Evolutionary conservation across 2,329 filamentous ascomycete genomes (phyloP).

Genomic region (Nothophoma quercina): DNA sequence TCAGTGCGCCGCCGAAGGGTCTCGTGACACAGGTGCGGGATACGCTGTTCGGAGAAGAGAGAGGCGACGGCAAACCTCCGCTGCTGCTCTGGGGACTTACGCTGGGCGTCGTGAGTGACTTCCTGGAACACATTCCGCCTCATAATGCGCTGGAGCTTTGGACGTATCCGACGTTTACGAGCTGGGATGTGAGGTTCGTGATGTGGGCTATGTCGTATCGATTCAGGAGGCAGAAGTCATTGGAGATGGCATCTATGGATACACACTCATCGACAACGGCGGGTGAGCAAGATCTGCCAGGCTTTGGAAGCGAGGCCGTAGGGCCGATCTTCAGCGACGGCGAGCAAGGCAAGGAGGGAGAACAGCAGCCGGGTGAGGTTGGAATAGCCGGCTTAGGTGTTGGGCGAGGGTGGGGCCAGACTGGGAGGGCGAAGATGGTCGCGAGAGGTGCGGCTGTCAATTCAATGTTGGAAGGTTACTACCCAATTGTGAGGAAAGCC

Average conservation of each 20-base stretch:
- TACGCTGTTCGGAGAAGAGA: constrained; percentile 27
- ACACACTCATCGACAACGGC: constrained; percentile 22
- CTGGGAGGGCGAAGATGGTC: constrained; percentile 48
- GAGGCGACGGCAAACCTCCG: constrained; percentile 52
- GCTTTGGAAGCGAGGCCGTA: constrained; percentile 30
- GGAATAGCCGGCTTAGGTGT: constrained; percentile 56
- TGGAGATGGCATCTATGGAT: constrained; percentile 36
- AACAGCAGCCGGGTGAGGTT: constrained; percentile 51
- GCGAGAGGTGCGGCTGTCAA: constrained; percentile 53
- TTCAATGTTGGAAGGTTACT: constrained; percentile 61
- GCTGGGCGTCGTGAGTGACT: constrained; percentile 71
- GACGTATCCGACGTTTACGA: constrained; percentile 73
- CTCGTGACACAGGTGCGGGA: constrained; percentile 24
- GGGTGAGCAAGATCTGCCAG: constrained; percentile 36
- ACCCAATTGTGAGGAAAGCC: constrained; percentile 58
- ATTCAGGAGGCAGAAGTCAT: constrained; percentile 54
- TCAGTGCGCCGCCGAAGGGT: constrained; percentile 19
- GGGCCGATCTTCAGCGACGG: constrained; percentile 25
- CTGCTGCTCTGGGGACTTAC: constrained; percentile 74
- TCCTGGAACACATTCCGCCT: constrained; percentile 72
- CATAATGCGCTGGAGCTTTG: constrained; percentile 68
- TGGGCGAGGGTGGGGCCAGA: constrained; percentile 49
- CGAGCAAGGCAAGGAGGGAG: constrained; percentile 27
- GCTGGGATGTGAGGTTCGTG: constrained; percentile 65
- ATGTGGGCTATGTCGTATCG: constrained; percentile 67